A percentile compares a stretch with the other conserved stretches of the same genome.
Conservation (phyloP, 2,329 filamentous ascomycete species). For the Sporothrix inflata region DNA sequence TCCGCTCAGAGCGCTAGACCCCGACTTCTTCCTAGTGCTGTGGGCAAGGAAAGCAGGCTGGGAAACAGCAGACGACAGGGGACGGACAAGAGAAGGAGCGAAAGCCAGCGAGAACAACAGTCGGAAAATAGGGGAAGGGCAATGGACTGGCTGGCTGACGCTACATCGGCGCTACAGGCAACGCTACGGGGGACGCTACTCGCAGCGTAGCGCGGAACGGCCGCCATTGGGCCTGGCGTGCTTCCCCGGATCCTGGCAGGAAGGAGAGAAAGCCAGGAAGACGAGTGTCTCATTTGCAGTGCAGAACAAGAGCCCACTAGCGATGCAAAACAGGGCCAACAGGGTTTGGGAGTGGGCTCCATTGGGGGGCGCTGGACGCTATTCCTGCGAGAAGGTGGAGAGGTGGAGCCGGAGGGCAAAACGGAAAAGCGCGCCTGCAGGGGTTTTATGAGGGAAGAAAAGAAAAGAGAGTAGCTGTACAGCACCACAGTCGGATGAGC, state of each 20-base stretch:
- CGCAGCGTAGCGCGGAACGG: neutral
- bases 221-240: neutral
- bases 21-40: neutral
- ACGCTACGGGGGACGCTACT: neutral
- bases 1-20: conserved; percentile 7
- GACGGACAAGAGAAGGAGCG: neutral
- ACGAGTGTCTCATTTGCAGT: neutral
- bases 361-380: neutral
- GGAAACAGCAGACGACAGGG: neutral
- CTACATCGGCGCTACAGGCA: neutral
- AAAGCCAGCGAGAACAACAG: neutral
- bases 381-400: conserved; percentile 6
- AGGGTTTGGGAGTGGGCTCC: neutral
- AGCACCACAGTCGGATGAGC: no score
- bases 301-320: neutral
- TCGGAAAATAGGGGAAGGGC: neutral
- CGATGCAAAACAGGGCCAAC: neutral
- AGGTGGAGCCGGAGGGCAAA: neutral
- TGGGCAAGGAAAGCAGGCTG: neutral
- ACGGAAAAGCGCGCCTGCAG: neutral
- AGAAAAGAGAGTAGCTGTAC: neutral
- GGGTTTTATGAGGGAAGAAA: neutral
- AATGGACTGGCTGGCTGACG: neutral
- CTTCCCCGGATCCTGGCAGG: conserved; percentile 7
- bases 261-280: neutral